Evolutionary conservation across 768 basidiomycete species (phyloP), one percentile per base, ranked within the genome.

Genomic region (Pleurotus platypus): DNA sequence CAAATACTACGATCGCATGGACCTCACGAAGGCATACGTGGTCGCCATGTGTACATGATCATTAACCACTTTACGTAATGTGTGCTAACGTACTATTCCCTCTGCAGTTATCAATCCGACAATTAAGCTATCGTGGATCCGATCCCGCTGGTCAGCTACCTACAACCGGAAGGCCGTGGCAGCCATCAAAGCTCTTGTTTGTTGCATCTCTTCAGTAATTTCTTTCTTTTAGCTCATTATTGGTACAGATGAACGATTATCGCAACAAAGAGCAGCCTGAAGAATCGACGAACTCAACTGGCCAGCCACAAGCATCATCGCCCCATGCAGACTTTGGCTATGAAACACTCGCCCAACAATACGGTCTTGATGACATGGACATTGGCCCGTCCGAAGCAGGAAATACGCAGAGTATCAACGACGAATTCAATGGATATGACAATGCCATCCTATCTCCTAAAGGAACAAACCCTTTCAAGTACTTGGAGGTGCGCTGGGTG

Each of bases 91-190:
- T 24, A 24, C 22, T 24, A 24, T 24, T 24, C 22, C 22, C 22
- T 24, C 27, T 16, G 46, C 46, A 63, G 64, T 65, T 55, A 49
- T 65, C 7, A 59, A 65, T 51, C 62, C 63, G 4, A 39, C 22
- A 24, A 56, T 63, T n/a, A 58, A 58, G 2, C 15, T 63, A 46
- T 35, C 47, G 0, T 65, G 64, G 64, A 57, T 65, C 26, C 2
- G 43, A 20, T 45, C 58, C 18, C 57, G 63, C 40, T 65, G 64
- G 64, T 62, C 54, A 11, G n/a, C 49, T 12, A 37, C 56, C 9
- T 62, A 46, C 24, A 26, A 59, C n/a, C 40, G 30, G 24, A 47
- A 60, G 4, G 58, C 62, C 13, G 57, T 57, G 39, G 39, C n/a
- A n/a, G 53, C 47, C 6, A 58, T 65, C 56, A 60, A 54, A 16